A percentile compares a stretch with the other conserved stretches of the same genome.
phyloP scores from a whole-genome alignment of 805 yeast species.

The Cyberlindnera subsufficiens region DNA sequence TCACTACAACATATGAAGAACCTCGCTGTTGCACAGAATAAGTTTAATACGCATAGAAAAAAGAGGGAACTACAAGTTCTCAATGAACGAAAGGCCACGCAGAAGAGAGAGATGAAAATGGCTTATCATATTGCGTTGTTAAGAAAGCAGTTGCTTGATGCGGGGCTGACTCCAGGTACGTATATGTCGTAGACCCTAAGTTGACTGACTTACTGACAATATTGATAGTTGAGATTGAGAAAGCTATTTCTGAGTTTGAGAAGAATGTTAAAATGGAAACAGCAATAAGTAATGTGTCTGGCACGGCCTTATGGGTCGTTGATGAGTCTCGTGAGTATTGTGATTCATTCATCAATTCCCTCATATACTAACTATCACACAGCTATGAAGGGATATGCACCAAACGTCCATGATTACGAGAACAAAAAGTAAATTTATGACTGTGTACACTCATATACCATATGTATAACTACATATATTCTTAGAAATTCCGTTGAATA shows the following conservation, averaged over 20 bases:
- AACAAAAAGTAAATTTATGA: slow-evolving; percentile 21
- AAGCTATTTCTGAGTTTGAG: slow-evolving; percentile 51
- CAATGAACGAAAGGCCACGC: slow-evolving; percentile 44
- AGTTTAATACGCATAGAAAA: slow-evolving; percentile 44
- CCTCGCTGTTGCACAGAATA: slow-evolving; percentile 36
- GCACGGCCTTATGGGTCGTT: slow-evolving; percentile 53
- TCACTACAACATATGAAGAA: slow-evolving; percentile 28
- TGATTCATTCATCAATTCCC: neutral
- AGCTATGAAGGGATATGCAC: slow-evolving; percentile 43
- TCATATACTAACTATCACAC: slow-evolving; percentile 9
- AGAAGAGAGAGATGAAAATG: slow-evolving; percentile 51
- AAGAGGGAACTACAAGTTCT: slow-evolving; percentile 46
- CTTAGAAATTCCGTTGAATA: no score
- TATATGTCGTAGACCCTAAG: slow-evolving; percentile 1
- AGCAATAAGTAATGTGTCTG: slow-evolving; percentile 48
- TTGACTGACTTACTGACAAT: slow-evolving; percentile 7
- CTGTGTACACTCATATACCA: no score
- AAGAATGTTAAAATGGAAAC: slow-evolving; percentile 51
- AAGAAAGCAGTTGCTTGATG: slow-evolving; percentile 52
- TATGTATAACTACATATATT: no score
- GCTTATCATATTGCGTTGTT: slow-evolving; percentile 61
- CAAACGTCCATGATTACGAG: slow-evolving; percentile 58
- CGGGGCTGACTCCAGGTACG: slow-evolving; percentile 47
- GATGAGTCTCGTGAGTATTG: slow-evolving; percentile 33
- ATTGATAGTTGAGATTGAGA: slow-evolving; percentile 36